Conservation (phyloP, 2,329 filamentous ascomycete species). For the Alternaria triticimaculans region DNA sequence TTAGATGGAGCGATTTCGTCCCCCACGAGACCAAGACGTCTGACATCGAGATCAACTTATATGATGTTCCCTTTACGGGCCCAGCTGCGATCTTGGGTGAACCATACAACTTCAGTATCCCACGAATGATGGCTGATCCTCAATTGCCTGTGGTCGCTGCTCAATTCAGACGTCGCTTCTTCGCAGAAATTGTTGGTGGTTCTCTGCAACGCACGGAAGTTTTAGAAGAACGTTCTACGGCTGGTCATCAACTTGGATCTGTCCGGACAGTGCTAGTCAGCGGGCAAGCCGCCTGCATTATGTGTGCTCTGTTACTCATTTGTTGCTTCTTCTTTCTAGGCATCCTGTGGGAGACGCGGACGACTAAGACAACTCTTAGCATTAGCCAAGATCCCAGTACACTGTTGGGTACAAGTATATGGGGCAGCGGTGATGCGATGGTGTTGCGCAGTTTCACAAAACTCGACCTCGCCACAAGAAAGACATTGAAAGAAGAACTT, state of each 20-base stretch:
- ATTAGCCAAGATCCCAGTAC: not conserved
- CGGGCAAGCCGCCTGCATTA: not conserved
- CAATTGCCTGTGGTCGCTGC: not conserved
- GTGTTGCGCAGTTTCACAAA: not conserved
- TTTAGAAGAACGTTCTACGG: not conserved
- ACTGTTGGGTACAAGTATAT: not conserved
- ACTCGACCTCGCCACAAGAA: not conserved
- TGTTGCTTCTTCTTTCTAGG: not conserved
- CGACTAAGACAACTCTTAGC: not conserved
- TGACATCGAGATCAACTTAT: accelerated
- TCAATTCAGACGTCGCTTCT: not conserved
- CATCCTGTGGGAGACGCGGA: not conserved
- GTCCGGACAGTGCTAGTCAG: not conserved
- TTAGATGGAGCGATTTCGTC: not conserved
- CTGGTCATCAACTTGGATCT: not conserved
- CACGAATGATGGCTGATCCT: not conserved
- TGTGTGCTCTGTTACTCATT: not conserved
- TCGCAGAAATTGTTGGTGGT: not conserved
- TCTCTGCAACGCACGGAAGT: not conserved
- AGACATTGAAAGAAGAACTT: not conserved
- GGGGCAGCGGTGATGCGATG: not conserved
- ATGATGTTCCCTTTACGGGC: not conserved
- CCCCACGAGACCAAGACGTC: not conserved
- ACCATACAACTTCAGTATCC: not conserved
- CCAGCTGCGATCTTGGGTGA: not conserved